Base-by-base conservation (phyloP, 257 asterid genomes). In the Nicotiana paniculata region DNA sequence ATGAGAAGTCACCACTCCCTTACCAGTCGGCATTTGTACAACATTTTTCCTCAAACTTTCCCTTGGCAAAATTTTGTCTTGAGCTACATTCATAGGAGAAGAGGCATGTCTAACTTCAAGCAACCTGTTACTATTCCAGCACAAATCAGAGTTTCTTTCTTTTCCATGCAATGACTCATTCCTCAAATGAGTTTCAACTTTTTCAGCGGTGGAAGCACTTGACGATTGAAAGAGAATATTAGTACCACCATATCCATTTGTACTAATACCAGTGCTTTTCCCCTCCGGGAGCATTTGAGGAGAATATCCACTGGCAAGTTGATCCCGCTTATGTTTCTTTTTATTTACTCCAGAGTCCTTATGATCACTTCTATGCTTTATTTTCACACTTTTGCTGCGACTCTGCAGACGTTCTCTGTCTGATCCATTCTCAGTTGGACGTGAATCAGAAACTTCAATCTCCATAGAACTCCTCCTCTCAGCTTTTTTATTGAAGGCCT, bases 351-450 rank as follows among this genome's bases (percentile, higher is more conserved):
- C 72, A 43, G 88, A 57, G 80, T 82, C 81, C 80, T 81, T 88
- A 28, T 43, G 48, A 43, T 83, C 62, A 67, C 59, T 84, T 83
- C 77, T 85, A 64, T 70, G 85, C 86, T 88, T 89, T 74, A 53
- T 63, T 30, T 55, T 69, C 21, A 70, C 86, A 51, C 55, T 43
- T 78, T 81, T 91, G 1, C 81, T 74, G 46, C 81, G 74, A 16
- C 55, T 69, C 3, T 81, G 84, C 28, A 68, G 15, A 63, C 83
- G 83, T 70, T 62, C 59, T 59, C 69, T 84, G 28, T 67, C 77
- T 35, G 84, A 69, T 39, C 84, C 88, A 84, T 83, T 86, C 37
- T 85, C 84, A 77, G 83, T 88, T 5, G 83, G 24, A 84, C 83
- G 90, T 2, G 91, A 63, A 33, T 82, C 87, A 43, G 85, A 65